Percentiles rank a stretch among this genome's conserved stretches.
phyloP scores from a whole-genome alignment of 768 basidiomycete genomes.

The Cantharellus cinnabarinus region DNA sequence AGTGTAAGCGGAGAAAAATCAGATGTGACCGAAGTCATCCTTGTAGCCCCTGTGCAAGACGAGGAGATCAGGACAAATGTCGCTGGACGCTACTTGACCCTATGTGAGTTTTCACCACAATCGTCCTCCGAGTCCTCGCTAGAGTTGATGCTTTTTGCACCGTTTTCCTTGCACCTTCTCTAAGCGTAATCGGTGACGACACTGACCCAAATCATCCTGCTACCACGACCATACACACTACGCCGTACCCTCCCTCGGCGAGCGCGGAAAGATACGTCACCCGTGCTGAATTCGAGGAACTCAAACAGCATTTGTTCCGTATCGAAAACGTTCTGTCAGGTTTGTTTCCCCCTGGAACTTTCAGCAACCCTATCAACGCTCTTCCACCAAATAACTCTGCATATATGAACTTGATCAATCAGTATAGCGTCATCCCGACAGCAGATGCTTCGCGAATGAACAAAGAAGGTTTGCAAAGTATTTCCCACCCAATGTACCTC shows the following conservation, averaged over 20 bases:
- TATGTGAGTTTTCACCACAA: conserved; percentile 30
- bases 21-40: conserved; percentile 74
- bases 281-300: conserved; percentile 54
- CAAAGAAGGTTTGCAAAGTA: not conserved
- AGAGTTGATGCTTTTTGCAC: not conserved
- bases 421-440: not conserved
- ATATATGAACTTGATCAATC: conserved; percentile 1
- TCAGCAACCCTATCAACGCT: conserved; percentile 3
- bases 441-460: not conserved
- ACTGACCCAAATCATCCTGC: not conserved
- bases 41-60: conserved; percentile 59
- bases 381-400: conserved; percentile 3
- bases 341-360: conserved; percentile 12
- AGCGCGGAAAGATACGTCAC: conserved; percentile 61
- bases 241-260: not conserved
- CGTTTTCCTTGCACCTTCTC: conserved; percentile 3
- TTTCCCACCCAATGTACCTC: not conserved
- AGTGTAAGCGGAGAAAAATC: conserved; percentile 75
- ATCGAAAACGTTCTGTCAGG: conserved; percentile 36
- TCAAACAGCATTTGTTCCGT: conserved; percentile 41
- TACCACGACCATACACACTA: not conserved
- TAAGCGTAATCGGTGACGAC: not conserved
- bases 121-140: not conserved
- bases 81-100: conserved; percentile 72
- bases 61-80: conserved; percentile 63